phyloP scores from a whole-genome alignment of 2,329 filamentous ascomycete species.

The Aspergillus awamori region DNA sequence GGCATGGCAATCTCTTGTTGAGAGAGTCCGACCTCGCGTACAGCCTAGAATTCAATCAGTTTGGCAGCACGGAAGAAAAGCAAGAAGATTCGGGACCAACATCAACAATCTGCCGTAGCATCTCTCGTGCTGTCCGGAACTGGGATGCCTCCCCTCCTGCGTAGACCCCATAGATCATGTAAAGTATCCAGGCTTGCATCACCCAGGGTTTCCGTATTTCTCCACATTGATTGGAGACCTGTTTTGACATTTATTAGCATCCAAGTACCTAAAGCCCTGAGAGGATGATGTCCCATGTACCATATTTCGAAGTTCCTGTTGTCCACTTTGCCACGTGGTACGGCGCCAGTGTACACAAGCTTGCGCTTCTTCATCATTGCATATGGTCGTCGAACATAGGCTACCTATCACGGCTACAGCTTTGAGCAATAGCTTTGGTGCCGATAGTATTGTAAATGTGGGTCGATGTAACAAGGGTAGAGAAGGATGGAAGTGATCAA shows the following conservation, averaged over 20 bases:
- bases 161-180: neutral
- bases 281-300: neutral
- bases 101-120: neutral
- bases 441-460: neutral
- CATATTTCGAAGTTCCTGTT: neutral
- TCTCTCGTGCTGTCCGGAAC: neutral
- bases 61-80: neutral
- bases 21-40: slow-evolving; percentile 1
- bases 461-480: neutral
- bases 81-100: neutral
- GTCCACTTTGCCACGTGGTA: neutral
- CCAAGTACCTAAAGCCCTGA: neutral
- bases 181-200: neutral
- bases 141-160: neutral
- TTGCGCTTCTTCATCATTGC: too few species aligned
- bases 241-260: too few species aligned
- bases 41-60: neutral
- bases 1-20: slow-evolving; percentile 3
- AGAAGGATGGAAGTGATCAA: neutral
- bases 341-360: neutral
- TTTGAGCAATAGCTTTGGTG: slow-evolving; percentile 1
- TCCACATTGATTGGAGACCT: too few species aligned
- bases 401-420: neutral
- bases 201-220: neutral
- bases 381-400: neutral